Conservation (phyloP, 164 flowering plant genomes). For the Taxillus chinensis region DNA sequence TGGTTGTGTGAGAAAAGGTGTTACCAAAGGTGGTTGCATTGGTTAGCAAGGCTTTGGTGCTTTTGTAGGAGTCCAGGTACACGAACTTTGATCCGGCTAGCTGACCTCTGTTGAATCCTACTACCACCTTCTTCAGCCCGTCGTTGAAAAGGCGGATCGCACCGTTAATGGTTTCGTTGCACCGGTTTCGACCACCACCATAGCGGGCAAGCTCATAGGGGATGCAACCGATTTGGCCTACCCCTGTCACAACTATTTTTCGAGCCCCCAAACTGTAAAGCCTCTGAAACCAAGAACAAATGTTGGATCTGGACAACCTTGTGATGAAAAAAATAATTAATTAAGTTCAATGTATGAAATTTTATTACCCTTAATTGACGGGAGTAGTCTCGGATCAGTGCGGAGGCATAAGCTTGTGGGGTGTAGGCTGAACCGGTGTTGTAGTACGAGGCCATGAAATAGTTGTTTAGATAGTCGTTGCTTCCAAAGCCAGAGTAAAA, state of each 20-base stretch:
- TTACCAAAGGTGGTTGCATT: constrained; percentile 54
- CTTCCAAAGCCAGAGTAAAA: constrained; percentile 78
- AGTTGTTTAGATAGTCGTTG: constrained; percentile 84
- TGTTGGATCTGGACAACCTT: too few species aligned
- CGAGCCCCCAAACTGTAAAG: constrained; percentile 65
- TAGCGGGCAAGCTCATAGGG: constrained; percentile 72
- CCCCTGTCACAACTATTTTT: constrained; percentile 54
- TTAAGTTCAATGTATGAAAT: too few species aligned
- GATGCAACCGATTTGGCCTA: constrained; percentile 87
- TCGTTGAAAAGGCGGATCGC: constrained; percentile 52
- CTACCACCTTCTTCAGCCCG: constrained; percentile 48
- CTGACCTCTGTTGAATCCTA: constrained; percentile 43
- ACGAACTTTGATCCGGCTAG: constrained; percentile 74
- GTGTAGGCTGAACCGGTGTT: constrained; percentile 36
- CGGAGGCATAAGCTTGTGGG: constrained; percentile 40
- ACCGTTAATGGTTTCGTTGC: constrained; percentile 60
- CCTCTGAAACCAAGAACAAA: constrained; percentile 19
- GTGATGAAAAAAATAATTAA: too few species aligned
- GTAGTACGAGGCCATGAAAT: constrained; percentile 63
- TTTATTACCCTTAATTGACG: constrained; percentile 50
- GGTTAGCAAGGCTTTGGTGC: constrained; percentile 26
- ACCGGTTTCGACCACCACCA: constrained; percentile 29
- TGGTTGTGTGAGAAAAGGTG: not conserved
- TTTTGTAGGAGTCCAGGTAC: constrained; percentile 40
- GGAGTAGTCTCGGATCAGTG: constrained; percentile 57